Evolutionary conservation across 805 yeast species (phyloP).

Genomic region (Candida sanyiensis): DNA sequence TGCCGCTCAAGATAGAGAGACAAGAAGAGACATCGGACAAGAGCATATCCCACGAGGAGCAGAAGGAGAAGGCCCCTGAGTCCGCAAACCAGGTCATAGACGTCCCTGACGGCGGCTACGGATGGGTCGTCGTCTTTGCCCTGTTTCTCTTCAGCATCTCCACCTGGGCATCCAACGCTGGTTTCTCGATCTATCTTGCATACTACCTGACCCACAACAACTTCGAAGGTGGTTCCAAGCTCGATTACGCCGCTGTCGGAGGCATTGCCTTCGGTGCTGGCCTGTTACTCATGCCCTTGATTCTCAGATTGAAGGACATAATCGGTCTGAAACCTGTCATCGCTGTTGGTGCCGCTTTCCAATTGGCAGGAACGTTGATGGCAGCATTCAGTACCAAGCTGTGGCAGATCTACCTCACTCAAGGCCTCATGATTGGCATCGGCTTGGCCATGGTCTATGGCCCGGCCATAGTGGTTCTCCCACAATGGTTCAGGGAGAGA

Average conservation of each 20-base stretch:
- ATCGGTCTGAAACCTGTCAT: constrained; percentile 40
- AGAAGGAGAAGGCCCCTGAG: neutral
- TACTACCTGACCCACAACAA: constrained; percentile 43
- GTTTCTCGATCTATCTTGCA: constrained; percentile 39
- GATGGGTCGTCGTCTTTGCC: constrained; percentile 23
- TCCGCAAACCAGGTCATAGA: constrained; percentile 11
- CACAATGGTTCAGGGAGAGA: constrained; percentile 62
- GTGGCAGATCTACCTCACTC: constrained; percentile 63
- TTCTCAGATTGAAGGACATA: constrained; percentile 38
- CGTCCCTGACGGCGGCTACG: constrained; percentile 27
- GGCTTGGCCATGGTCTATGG: constrained; percentile 35
- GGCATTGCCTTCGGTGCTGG: constrained; percentile 47
- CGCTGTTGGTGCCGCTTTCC: constrained; percentile 42
- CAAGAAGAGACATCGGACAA: neutral
- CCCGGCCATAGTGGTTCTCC: constrained; percentile 54
- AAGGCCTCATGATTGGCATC: constrained; percentile 56
- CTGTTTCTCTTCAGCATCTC: constrained; percentile 22
- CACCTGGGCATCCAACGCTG: constrained; percentile 27
- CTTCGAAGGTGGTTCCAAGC: constrained; percentile 46
- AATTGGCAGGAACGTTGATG: constrained; percentile 30
- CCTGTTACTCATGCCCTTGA: constrained; percentile 56
- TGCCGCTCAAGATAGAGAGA: too few relatives aligned
- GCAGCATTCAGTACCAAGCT: constrained; percentile 52
- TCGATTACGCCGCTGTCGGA: constrained; percentile 60
- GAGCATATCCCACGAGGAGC: neutral